A percentile compares a stretch with the other conserved stretches of the same genome.
Conservation (phyloP, 805 yeast species). For the Cyberlindnera lachancei region DNA sequence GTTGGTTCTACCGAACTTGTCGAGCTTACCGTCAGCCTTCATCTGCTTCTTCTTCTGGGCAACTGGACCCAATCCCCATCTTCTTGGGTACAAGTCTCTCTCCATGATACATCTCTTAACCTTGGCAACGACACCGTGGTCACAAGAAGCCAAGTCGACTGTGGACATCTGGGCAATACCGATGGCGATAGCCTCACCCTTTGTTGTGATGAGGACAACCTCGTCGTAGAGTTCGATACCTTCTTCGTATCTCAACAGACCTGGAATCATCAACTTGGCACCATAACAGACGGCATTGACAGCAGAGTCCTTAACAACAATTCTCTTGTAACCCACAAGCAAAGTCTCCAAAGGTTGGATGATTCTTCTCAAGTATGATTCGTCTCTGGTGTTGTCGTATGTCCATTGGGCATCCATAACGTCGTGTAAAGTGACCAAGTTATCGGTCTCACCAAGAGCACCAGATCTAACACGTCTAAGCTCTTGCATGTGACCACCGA, state of each 20-base stretch:
- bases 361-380: slow-evolving; percentile 86
- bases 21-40: slow-evolving; percentile 95
- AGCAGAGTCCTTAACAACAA: slow-evolving; percentile 91
- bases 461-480: slow-evolving; percentile 98
- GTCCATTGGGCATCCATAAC: slow-evolving; percentile 98
- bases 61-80: slow-evolving; percentile 99
- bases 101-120: slow-evolving; percentile 99
- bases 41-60: slow-evolving; percentile 98
- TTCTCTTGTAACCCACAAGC: slow-evolving; percentile 91
- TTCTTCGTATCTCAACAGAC: slow-evolving; percentile 93
- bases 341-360: slow-evolving; percentile 93
- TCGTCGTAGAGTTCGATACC: slow-evolving; percentile 97
- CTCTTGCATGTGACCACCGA: slow-evolving; percentile 99
- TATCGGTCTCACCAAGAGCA: slow-evolving; percentile 84
- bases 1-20: slow-evolving; percentile 87
- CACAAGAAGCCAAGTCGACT: slow-evolving; percentile 92
- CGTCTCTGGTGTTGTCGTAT: slow-evolving; percentile 95
- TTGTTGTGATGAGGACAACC: slow-evolving; percentile 95
- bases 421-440: slow-evolving; percentile 93
- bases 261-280: slow-evolving; percentile 98
- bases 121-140: slow-evolving; percentile 97
- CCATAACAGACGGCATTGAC: slow-evolving; percentile 98
- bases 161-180: slow-evolving; percentile 99
- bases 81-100: slow-evolving; percentile 97
- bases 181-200: slow-evolving; percentile 98